Conservation (phyloP, 495 filamentous ascomycete species). For the Aspergillus kassunensis region DNA sequence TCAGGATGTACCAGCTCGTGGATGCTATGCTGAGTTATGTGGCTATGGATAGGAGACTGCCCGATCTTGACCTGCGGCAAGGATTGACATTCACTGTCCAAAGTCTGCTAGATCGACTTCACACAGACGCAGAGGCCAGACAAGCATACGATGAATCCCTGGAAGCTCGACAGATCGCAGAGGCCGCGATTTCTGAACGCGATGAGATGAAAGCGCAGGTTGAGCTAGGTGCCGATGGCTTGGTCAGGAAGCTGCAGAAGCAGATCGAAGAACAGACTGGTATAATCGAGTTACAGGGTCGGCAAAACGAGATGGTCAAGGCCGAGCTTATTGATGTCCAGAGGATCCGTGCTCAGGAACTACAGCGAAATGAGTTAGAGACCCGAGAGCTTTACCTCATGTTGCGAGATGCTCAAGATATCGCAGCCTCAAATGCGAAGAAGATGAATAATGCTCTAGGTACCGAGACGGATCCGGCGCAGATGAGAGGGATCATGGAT, state of each 20-base stretch:
- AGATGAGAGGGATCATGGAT: constrained; percentile 90
- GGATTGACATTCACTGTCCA: constrained; percentile 97
- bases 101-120: constrained; percentile 86
- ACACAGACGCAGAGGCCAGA: constrained; percentile 92
- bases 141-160: constrained; percentile 86
- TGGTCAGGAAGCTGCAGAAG: constrained; percentile 89
- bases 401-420: constrained; percentile 96
- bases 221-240: constrained; percentile 86
- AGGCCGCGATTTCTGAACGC: constrained; percentile 90
- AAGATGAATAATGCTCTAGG: constrained; percentile 59
- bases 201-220: constrained; percentile 95
- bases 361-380: constrained; percentile 92
- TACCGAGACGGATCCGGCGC: constrained; percentile 61
- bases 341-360: constrained; percentile 79
- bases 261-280: constrained; percentile 87
- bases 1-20: constrained; percentile 97
- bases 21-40: constrained; percentile 98
- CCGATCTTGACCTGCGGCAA: constrained; percentile 96
- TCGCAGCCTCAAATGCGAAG: constrained; percentile 80
- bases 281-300: constrained; percentile 81
- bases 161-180: constrained; percentile 85
- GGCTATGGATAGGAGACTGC: constrained; percentile 93
- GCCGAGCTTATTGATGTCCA: constrained; percentile 86
- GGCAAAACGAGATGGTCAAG: constrained; percentile 83
- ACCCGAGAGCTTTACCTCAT: constrained; percentile 96